phyloP scores from a whole-genome alignment of 352 stramenopile genomes.

The Globisporangium spinosum region DNA sequence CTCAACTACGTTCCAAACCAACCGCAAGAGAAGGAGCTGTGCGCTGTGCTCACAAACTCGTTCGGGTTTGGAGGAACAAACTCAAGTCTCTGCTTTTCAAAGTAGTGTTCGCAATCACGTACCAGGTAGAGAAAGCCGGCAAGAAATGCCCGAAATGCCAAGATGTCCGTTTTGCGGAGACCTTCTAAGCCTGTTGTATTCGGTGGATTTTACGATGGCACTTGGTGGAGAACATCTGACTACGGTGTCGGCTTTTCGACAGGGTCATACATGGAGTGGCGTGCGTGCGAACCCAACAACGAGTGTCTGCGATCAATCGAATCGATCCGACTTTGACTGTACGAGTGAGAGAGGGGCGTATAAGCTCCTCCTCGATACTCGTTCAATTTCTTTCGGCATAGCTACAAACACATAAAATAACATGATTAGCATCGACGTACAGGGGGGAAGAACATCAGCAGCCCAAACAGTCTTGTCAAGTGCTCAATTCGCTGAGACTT shows the following conservation, averaged over 20 bases:
- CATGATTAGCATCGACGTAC: background rate
- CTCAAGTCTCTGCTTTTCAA: slow-evolving; percentile 76
- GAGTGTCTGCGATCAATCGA: slow-evolving; percentile 2
- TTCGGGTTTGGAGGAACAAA: slow-evolving; percentile 99
- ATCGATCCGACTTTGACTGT: slow-evolving; percentile 10
- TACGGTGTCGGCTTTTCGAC: slow-evolving; percentile 22
- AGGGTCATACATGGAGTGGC: slow-evolving; percentile 20
- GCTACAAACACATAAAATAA: slow-evolving; percentile 19
- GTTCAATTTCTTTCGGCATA: slow-evolving; percentile 52
- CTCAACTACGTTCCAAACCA: slow-evolving; percentile 80
- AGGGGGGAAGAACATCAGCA: no score
- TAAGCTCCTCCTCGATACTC: slow-evolving; percentile 50
- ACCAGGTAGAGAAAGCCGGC: background rate
- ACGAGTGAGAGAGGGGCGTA: slow-evolving; percentile 20
- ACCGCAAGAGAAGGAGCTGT: slow-evolving; percentile 67
- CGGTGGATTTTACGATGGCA: slow-evolving; percentile 20
- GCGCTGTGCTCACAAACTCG: slow-evolving; percentile 91
- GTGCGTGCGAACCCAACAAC: slow-evolving; percentile 13
- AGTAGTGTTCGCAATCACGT: slow-evolving; percentile 25
- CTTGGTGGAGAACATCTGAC: slow-evolving; percentile 26
- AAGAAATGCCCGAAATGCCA: background rate
- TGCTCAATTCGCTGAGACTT: slow-evolving; percentile 33
- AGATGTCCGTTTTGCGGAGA: background rate
- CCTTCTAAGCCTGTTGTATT: background rate
- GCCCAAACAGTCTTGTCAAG: background rate